phyloP scores from a whole-genome alignment of 371 early-diverging fungal genomes.

The Haplosporangium sp. region DNA sequence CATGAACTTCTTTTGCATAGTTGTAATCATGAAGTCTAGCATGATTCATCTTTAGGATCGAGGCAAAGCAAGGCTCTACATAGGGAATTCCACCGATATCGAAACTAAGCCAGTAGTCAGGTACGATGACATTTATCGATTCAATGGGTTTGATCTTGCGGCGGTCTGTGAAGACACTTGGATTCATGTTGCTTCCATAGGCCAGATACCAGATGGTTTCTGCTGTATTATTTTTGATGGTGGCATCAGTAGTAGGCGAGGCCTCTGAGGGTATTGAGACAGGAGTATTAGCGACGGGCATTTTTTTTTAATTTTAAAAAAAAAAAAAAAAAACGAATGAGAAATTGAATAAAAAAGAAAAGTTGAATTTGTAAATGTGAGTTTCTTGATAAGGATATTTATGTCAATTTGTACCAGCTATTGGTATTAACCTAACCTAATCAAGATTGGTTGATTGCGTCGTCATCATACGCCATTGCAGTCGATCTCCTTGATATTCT shows the following conservation, averaged over 20 bases:
- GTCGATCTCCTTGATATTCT: not conserved
- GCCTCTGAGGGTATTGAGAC: not conserved
- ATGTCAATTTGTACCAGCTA: too few species aligned
- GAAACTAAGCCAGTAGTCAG: constrained; percentile 61
- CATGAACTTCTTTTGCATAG: constrained; percentile 29
- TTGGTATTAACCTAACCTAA: too few species aligned
- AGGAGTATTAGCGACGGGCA: too few species aligned
- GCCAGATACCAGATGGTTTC: constrained; percentile 50
- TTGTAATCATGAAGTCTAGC: constrained; percentile 16
- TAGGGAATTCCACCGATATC: constrained; percentile 62
- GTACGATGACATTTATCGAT: constrained; percentile 56
- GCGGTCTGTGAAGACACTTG: constrained; percentile 60
- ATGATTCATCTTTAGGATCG: constrained; percentile 48
- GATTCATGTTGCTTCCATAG: constrained; percentile 65
- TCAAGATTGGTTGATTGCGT: not conserved
- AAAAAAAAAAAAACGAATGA: too few species aligned
- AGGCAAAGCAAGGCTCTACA: constrained; percentile 65
- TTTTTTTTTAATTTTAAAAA: too few species aligned
- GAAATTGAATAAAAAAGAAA: not conserved
- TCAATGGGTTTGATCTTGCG: constrained; percentile 60
- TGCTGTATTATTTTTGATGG: not conserved
- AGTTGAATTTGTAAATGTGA: not conserved
- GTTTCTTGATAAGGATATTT: too few species aligned
- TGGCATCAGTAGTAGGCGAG: not conserved
- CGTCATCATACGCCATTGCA: not conserved